Evolutionary conservation across 495 filamentous ascomycete species (phyloP), one percentile per base, ranked within the genome.

Genomic region (Penicillium canescens): DNA sequence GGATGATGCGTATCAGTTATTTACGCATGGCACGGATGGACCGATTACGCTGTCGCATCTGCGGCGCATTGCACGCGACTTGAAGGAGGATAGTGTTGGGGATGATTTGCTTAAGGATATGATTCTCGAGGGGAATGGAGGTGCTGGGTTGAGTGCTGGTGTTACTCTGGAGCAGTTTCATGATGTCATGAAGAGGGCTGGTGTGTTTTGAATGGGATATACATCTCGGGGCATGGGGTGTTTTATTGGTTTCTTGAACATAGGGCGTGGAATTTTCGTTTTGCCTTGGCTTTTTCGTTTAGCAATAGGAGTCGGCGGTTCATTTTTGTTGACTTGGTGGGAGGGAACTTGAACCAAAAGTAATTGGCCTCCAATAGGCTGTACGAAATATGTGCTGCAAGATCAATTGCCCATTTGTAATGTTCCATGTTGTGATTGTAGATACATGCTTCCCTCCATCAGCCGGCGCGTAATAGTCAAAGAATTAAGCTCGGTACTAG

Each of bases 111-210:
- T 98, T 59, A 81, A 78, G 70, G 90, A 96, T 77, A 98, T 98
- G 94, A 85, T 98, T 40, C 65, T 88, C 36, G 94, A 97, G 77
- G 94, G 91, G 56, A 96, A 92, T 69, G 91, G 88, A 1, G 90
- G 89, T 3, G 82, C 75, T 6, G 87, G 87, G 11, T 77, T 92
- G 8, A 79, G 78, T 26, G 79, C 71, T 50, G 92, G 90, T 9
- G 94, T 96, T 24, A 80, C 76, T 41, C 70, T 85, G 61, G 86
- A 85, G 42, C 89, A 95, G 66, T 96, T 97, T 69, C 87, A 90
- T 71, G 82, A 78, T 43, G 88, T 96, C 12, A 91, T 96, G 92
- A 81, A 74, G 46, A 76, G 90, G 65, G 92, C 91, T 4, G 92
- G 91, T 8, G 85, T 91, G 55, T 91, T 90, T 73, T 83, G 78